Percentiles rank a stretch among this genome's conserved stretches.
These are phyloP conservation scores for Plenodomus lindquistii DNA, from an alignment of 2,329 filamentous ascomycete genomes.

Conservation along the genomic window DNA sequence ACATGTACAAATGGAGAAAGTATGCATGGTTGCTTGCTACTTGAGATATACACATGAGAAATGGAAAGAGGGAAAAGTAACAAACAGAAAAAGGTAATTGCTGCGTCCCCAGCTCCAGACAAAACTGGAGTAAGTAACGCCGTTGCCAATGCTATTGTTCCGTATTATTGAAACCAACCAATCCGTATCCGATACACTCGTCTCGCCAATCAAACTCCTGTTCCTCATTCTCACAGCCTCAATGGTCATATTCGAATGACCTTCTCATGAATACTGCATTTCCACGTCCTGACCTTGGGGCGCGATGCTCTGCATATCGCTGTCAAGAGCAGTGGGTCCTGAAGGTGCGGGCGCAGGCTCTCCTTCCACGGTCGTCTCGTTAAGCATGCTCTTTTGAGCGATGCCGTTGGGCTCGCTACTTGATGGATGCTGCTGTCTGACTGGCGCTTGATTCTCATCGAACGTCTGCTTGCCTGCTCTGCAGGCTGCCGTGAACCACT, in stretches of 20 bases:
- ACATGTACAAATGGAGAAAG: too few species aligned
- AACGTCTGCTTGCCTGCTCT: conserved; percentile 42
- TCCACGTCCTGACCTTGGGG: conserved; percentile 33
- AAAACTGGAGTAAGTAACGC: conserved; percentile 24
- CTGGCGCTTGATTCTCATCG: conserved; percentile 12
- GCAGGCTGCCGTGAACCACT: conserved; percentile 63
- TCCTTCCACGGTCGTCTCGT: background rate
- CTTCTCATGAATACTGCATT: conserved; percentile 34
- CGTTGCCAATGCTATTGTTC: conserved; percentile 24
- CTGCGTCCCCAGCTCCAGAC: background rate
- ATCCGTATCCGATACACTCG: too few species aligned
- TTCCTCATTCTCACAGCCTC: conserved; percentile 8
- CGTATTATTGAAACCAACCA: conserved; percentile 7
- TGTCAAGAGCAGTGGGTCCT: background rate
- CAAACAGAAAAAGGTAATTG: background rate
- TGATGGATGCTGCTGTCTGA: conserved; percentile 20
- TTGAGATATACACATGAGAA: background rate
- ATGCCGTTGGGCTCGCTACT: background rate
- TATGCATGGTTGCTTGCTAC: too few species aligned
- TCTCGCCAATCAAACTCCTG: conserved; percentile 21
- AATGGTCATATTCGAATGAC: background rate
- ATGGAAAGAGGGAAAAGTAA: background rate
- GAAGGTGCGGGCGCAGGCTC: conserved; percentile 5
- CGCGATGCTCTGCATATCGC: background rate
- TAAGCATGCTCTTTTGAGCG: background rate